phyloP scores from a whole-genome alignment of 495 filamentous ascomycete species.

The Daldinia concentrica region DNA sequence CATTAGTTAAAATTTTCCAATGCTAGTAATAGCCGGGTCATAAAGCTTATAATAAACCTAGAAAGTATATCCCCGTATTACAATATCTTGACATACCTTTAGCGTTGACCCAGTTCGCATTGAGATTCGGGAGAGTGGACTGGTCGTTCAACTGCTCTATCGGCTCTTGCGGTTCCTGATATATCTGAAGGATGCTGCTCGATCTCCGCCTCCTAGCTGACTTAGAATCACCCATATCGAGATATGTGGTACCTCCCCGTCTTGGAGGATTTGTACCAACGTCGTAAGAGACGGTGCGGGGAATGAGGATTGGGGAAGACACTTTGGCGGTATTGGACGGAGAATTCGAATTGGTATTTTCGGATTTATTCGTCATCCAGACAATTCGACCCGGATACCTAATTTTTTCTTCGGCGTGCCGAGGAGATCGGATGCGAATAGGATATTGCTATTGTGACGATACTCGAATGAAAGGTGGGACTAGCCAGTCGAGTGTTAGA shows the following conservation, averaged over 20 bases:
- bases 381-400: conserved; percentile 4
- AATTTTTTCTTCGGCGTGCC: conserved; percentile 13
- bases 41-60: background rate
- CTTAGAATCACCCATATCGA: conserved; percentile 61
- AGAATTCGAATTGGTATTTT: conserved; percentile 35
- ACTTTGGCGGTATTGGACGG: conserved; percentile 78
- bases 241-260: conserved; percentile 53
- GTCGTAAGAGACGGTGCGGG: conserved; percentile 83
- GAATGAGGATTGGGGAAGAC: conserved; percentile 79
- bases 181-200: conserved; percentile 87
- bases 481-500: conserved; percentile 11
- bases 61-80: background rate
- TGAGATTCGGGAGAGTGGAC: conserved; percentile 91
- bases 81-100: conserved; percentile 73
- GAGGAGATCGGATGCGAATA: conserved; percentile 13
- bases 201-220: conserved; percentile 79
- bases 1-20: conserved; percentile 11
- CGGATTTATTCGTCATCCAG: conserved; percentile 38
- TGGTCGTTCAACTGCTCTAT: conserved; percentile 97
- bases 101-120: conserved; percentile 98
- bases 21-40: background rate
- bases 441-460: conserved; percentile 4
- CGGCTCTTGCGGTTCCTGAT: conserved; percentile 92
- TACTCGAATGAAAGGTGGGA: conserved; percentile 5
- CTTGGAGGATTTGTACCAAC: conserved; percentile 73